Percentiles rank a stretch among this genome's conserved stretches.
These are phyloP conservation scores for Talaromyces funiculosus DNA, from an alignment of 2,329 filamentous ascomycete species.

Conservation along the genomic window DNA sequence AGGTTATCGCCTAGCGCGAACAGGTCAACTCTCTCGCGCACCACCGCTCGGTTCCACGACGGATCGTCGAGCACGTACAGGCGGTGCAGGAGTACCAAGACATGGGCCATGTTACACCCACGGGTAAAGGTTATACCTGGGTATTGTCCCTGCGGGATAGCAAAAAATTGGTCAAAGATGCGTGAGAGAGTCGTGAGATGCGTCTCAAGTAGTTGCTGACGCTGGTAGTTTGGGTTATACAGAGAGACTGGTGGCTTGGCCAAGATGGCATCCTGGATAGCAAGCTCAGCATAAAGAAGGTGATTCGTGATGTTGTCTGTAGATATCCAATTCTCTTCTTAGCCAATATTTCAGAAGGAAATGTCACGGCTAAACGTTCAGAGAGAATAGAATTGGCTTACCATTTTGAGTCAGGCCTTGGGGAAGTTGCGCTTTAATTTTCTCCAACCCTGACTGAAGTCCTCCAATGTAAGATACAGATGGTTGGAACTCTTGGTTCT, in stretches of 20 bases:
- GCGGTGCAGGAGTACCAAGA: conserved; percentile 2
- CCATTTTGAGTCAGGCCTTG: background rate
- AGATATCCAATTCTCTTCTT: too few species aligned
- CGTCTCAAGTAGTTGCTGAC: conserved; percentile 2
- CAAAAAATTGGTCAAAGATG: conserved; percentile 3
- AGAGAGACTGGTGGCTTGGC: background rate
- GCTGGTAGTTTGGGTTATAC: conserved; percentile 2
- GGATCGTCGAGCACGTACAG: background rate
- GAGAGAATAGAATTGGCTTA: too few species aligned
- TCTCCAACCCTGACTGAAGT: conserved; percentile 3
- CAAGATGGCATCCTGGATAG: background rate
- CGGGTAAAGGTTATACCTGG: background rate
- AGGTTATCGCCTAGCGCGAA: conserved; percentile 5
- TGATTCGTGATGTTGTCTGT: background rate
- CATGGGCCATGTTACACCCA: background rate
- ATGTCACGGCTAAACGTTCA: too few species aligned
- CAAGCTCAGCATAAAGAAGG: conserved; percentile 3
- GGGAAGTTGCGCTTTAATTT: conserved; percentile 3
- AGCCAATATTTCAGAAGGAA: too few species aligned
- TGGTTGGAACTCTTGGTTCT: conserved; percentile 5
- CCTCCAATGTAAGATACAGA: conserved; percentile 1
- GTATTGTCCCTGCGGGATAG: background rate
- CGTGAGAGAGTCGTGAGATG: background rate
- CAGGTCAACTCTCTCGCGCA: background rate
- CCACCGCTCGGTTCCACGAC: conserved; percentile 5